Conservation (phyloP, 164 flowering plant species). For the Umbellularia californica region DNA sequence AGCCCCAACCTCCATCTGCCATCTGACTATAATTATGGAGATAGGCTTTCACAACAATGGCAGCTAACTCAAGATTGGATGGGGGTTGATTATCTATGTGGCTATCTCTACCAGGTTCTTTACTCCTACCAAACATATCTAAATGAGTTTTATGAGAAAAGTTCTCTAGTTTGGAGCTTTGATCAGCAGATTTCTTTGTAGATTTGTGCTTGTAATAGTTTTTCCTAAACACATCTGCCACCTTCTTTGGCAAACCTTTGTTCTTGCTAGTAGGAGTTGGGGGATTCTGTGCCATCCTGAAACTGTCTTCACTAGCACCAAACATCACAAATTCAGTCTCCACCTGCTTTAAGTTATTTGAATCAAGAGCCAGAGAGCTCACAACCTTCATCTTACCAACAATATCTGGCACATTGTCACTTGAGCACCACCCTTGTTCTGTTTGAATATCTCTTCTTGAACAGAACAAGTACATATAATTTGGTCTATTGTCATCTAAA, state of each 20-base stretch:
- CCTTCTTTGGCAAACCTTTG: conserved; percentile 42
- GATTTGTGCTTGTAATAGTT: conserved; percentile 32
- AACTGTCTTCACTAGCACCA: conserved; percentile 27
- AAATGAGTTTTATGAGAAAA: conserved; percentile 25
- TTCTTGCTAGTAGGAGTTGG: conserved; percentile 27
- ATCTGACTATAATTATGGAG: conserved; percentile 21
- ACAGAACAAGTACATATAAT: conserved; percentile 58
- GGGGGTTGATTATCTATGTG: conserved; percentile 21
- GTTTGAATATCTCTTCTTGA: conserved; percentile 26
- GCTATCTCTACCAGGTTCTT: conserved; percentile 11
- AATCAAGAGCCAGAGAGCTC: conserved; percentile 37
- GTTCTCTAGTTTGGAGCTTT: conserved; percentile 18
- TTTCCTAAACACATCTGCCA: conserved; percentile 39
- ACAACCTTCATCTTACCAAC: conserved; percentile 82
- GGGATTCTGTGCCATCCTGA: conserved; percentile 27
- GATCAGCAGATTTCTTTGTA: conserved; percentile 13
- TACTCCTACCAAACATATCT: conserved; percentile 15
- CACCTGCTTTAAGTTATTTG: conserved; percentile 36
- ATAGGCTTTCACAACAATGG: conserved; percentile 57
- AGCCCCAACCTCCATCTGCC: conserved; percentile 81
- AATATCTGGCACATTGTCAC: conserved; percentile 25
- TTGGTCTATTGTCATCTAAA: conserved; percentile 29
- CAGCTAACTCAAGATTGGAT: conserved; percentile 78
- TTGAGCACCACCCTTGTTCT: conserved; percentile 16
- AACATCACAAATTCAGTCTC: conserved; percentile 69